phyloP scores from a whole-genome alignment of 1,284 basidiomycete species.

The Peniophora sp. region DNA sequence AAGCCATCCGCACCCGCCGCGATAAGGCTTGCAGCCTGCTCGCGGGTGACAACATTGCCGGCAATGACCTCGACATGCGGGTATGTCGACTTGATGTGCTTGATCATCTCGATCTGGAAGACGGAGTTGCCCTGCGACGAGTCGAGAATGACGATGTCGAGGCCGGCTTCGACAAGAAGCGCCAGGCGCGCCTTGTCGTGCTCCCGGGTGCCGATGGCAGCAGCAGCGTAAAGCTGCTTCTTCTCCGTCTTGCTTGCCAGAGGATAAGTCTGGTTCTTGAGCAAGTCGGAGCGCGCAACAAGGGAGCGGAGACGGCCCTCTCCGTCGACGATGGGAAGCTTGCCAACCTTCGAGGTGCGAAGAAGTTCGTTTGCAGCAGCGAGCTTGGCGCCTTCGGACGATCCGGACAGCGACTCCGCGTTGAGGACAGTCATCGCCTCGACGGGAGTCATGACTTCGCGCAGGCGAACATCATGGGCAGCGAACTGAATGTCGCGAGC shows the following conservation, averaged over 20 bases:
- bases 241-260: slow-evolving; percentile 87
- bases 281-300: slow-evolving; percentile 90
- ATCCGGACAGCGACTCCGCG: slow-evolving; percentile 20
- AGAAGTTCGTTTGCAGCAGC: slow-evolving; percentile 91
- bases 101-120: slow-evolving; percentile 93
- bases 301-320: slow-evolving; percentile 77
- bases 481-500: slow-evolving; percentile 96
- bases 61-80: slow-evolving; percentile 89
- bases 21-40: slow-evolving; percentile 93
- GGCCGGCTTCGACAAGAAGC: slow-evolving; percentile 87
- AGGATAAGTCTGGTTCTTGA: slow-evolving; percentile 98
- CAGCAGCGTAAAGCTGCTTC: slow-evolving; percentile 97
- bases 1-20: slow-evolving; percentile 92
- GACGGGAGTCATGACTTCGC: slow-evolving; percentile 83
- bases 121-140: slow-evolving; percentile 96
- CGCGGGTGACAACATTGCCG: slow-evolving; percentile 96
- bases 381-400: slow-evolving; percentile 81
- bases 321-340: slow-evolving; percentile 84
- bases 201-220: slow-evolving; percentile 92
- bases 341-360: slow-evolving; percentile 96
- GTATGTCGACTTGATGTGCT: slow-evolving; percentile 87
- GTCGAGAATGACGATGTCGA: slow-evolving; percentile 94
- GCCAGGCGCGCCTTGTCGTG: slow-evolving; percentile 82
- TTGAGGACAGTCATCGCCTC: slow-evolving; percentile 56
- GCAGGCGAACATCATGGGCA: slow-evolving; percentile 56